A percentile compares a stretch with the other conserved stretches of the same genome.
These are phyloP conservation scores for Citrus cavaleriei DNA, from an alignment of 345 rosid genomes.

Conservation along the genomic window DNA sequence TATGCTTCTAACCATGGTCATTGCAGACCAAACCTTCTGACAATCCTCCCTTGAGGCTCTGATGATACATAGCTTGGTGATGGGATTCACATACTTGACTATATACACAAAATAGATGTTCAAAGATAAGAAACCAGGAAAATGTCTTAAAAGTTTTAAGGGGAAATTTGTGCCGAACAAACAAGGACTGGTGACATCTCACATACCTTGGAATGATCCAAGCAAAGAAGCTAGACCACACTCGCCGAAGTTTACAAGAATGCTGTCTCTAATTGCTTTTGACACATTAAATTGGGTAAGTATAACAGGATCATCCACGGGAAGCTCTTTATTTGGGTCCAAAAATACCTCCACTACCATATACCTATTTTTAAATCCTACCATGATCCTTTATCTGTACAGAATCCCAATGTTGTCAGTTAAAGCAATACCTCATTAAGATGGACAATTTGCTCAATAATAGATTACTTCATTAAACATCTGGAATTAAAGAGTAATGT, in stretches of 20 bases:
- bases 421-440: background rate
- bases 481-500: background rate
- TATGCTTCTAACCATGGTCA: conserved; percentile 61
- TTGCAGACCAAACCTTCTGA: conserved; percentile 72
- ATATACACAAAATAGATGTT: conserved; percentile 1
- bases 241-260: conserved; percentile 72
- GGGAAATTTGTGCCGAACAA: background rate
- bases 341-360: conserved; percentile 70
- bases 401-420: background rate
- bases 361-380: conserved; percentile 73
- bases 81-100: conserved; percentile 75
- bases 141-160: background rate
- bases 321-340: conserved; percentile 59
- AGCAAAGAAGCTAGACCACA: conserved; percentile 69
- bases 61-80: conserved; percentile 63
- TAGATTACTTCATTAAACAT: background rate
- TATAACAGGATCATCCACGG: conserved; percentile 52
- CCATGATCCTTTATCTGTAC: conserved; percentile 34
- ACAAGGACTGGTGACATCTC: background rate
- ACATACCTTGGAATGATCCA: conserved; percentile 56
- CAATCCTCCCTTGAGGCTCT: conserved; percentile 72
- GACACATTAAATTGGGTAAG: conserved; percentile 61
- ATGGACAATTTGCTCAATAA: background rate
- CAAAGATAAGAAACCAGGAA: background rate
- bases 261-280: conserved; percentile 58